Conservation (phyloP, 2,329 filamentous ascomycete genomes). For the Penicillium expansum region DNA sequence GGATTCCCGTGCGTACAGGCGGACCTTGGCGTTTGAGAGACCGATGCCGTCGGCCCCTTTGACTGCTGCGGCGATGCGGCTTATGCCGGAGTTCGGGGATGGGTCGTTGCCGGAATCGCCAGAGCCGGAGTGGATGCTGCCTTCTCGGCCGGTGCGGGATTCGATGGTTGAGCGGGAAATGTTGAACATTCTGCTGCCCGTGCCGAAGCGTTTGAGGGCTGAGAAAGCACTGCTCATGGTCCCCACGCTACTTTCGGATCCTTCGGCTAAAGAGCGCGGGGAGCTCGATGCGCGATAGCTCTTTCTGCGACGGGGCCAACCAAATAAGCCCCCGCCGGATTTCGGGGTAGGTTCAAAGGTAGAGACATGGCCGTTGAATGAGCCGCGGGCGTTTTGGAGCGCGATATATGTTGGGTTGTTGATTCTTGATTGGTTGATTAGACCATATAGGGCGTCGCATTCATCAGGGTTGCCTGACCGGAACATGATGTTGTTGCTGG, state of each 20-base stretch:
- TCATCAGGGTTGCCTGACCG: constrained; percentile 73
- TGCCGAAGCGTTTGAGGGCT: constrained; percentile 71
- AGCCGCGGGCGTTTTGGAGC: constrained; percentile 66
- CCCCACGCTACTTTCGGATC: constrained; percentile 72
- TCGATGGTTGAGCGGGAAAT: constrained; percentile 74
- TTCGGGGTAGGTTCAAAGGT: constrained; percentile 47
- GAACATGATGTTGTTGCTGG: constrained; percentile 83
- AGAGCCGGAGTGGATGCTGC: constrained; percentile 60
- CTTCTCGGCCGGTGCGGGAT: constrained; percentile 52
- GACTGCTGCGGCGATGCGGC: constrained; percentile 47
- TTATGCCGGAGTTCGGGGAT: constrained; percentile 58
- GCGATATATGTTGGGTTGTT: constrained; percentile 89
- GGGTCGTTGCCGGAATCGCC: constrained; percentile 48
- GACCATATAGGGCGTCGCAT: constrained; percentile 75
- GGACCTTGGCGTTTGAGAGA: constrained; percentile 70
- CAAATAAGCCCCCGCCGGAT: constrained; percentile 42
- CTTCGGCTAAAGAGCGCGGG: constrained; percentile 54
- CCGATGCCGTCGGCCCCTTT: constrained; percentile 63
- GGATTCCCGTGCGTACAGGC: constrained; percentile 75
- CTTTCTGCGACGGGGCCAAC: constrained; percentile 52
- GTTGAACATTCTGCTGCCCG: constrained; percentile 73
- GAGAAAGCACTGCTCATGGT: constrained; percentile 77
- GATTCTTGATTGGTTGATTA: constrained; percentile 84
- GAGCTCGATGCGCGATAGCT: constrained; percentile 59
- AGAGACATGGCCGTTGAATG: constrained; percentile 54